phyloP scores from a whole-genome alignment of 2,329 filamentous ascomycete genomes.

The Apiospora hydei region DNA sequence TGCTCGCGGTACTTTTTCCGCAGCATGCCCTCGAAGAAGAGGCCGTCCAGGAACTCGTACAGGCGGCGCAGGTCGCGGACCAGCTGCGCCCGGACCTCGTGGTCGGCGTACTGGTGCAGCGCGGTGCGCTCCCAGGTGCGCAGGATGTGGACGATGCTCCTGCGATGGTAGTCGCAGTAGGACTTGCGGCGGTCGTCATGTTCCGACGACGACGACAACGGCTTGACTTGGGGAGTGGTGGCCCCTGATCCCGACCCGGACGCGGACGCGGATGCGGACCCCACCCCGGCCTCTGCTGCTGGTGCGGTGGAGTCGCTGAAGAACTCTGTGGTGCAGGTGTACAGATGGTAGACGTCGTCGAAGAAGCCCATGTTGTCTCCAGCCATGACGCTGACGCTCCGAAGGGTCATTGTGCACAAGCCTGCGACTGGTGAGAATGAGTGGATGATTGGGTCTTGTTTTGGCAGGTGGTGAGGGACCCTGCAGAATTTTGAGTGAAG shows the following conservation, averaged over 20 bases:
- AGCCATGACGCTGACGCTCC: not conserved
- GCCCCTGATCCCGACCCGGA: not conserved
- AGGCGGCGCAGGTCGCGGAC: not conserved
- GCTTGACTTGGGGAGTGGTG: not conserved
- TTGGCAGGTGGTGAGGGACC: not conserved
- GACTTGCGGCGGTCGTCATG: not conserved
- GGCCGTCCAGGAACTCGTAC: not conserved
- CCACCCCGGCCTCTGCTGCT: not conserved
- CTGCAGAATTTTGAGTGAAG: not conserved
- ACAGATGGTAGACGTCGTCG: slow-evolving; percentile 5
- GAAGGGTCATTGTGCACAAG: not conserved
- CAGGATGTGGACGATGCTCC: not conserved
- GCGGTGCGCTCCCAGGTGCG: slow-evolving; percentile 12
- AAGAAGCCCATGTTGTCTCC: not conserved
- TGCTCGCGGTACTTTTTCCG: not conserved
- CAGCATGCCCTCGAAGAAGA: not conserved
- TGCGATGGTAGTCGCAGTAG: not conserved
- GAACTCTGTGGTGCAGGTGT: not conserved
- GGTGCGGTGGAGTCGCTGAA: not conserved
- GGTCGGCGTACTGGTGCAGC: slow-evolving; percentile 10
- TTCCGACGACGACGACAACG: not conserved
- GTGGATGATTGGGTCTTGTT: not conserved
- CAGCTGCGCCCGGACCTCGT: not conserved
- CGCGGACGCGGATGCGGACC: not conserved
- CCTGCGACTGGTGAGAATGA: too few species aligned